phyloP scores from a whole-genome alignment of 1,284 basidiomycete genomes.

The Peniophora sp. region DNA sequence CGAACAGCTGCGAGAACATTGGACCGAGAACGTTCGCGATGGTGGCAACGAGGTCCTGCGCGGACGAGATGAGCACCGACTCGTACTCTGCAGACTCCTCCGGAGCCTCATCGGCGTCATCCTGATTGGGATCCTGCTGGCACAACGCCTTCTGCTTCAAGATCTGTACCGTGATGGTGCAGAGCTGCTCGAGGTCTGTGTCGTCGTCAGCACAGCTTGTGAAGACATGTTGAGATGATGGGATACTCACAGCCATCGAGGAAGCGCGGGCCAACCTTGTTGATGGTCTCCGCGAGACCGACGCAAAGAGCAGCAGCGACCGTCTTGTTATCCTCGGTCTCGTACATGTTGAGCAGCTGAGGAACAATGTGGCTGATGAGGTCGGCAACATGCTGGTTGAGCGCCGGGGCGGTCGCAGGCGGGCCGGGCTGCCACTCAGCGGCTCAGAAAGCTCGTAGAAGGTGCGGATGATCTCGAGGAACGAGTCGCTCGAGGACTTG shows the following conservation, averaged over 20 bases:
- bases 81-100: conserved; percentile 95
- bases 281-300: conserved; percentile 85
- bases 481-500: conserved; percentile 86
- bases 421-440: conserved; percentile 79
- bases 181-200: conserved; percentile 74
- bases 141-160: conserved; percentile 91
- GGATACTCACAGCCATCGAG: conserved; percentile 56
- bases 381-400: conserved; percentile 76
- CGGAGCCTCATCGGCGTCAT: conserved; percentile 73
- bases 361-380: conserved; percentile 75
- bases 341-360: conserved; percentile 83
- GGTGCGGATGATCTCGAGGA: conserved; percentile 87
- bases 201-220: conserved; percentile 9
- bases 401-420: conserved; percentile 34
- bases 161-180: conserved; percentile 73
- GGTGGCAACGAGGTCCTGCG: conserved; percentile 90
- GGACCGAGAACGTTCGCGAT: conserved; percentile 81
- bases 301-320: conserved; percentile 85
- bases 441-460: conserved; percentile 85
- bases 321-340: conserved; percentile 96
- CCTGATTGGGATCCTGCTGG: conserved; percentile 94
- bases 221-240: neutral
- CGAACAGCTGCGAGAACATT: conserved; percentile 84
- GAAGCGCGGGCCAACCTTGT: conserved; percentile 84
- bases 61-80: conserved; percentile 89